Evolutionary conservation across 2,329 filamentous ascomycete genomes (phyloP).

Genomic region (Phaeomoniella chlamydospora): DNA sequence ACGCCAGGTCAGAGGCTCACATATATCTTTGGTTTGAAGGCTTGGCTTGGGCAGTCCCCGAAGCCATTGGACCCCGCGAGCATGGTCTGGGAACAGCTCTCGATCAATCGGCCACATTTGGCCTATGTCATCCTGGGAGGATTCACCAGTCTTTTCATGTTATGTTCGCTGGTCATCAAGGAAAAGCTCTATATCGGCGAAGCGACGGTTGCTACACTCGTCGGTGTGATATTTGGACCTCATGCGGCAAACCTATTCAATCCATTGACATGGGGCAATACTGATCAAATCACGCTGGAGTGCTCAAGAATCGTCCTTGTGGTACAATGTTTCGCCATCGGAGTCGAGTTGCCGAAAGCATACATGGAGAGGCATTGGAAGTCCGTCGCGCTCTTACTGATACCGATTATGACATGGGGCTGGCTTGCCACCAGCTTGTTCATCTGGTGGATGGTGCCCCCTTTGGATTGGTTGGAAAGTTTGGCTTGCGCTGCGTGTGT

Average conservation of each 20-base stretch:
- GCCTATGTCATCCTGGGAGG: conserved; percentile 97
- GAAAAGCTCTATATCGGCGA: conserved; percentile 97
- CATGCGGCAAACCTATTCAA: conserved; percentile 52
- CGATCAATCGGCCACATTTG: conserved; percentile 86
- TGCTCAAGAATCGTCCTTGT: conserved; percentile 59
- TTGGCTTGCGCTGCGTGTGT: conserved; percentile 82
- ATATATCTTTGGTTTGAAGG: too few relatives aligned
- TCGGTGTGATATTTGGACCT: conserved; percentile 56
- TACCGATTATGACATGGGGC: conserved; percentile 95
- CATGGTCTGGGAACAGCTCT: conserved; percentile 37
- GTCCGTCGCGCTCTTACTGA: conserved; percentile 72
- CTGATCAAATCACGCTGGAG: conserved; percentile 54
- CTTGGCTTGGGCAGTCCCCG: not conserved
- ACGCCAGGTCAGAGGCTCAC: too few relatives aligned
- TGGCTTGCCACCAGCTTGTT: conserved; percentile 75
- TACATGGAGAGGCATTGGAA: conserved; percentile 99
- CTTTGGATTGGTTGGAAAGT: conserved; percentile 78
- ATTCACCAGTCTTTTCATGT: conserved; percentile 96
- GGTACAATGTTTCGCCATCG: conserved; percentile 60
- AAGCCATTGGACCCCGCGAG: too few relatives aligned
- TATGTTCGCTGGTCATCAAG: conserved; percentile 95
- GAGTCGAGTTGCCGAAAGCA: conserved; percentile 51
- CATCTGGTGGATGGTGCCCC: conserved; percentile 76
- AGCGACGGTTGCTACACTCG: conserved; percentile 73
- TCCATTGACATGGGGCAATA: conserved; percentile 47